phyloP scores from a whole-genome alignment of 78 protist species.

The Dictyostelium brefeldianum region DNA sequence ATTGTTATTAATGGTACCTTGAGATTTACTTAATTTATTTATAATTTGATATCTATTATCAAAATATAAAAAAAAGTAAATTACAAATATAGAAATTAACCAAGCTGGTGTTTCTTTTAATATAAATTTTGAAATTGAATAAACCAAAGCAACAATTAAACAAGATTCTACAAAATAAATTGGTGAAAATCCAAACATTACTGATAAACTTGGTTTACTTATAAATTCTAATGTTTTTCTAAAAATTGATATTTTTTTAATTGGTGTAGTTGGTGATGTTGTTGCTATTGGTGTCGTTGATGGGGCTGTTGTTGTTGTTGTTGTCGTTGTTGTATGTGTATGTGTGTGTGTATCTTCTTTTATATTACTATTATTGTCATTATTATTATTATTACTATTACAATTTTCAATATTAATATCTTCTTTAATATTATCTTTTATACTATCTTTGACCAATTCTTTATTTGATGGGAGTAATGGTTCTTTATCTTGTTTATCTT shows the following conservation, averaged over 20 bases:
- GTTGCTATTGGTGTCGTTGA: not conserved
- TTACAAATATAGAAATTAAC: conserved; percentile 10
- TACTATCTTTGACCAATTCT: not conserved
- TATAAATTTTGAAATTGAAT: not conserved
- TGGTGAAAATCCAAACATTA: conserved; percentile 22
- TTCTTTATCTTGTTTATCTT: not conserved
- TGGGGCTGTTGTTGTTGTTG: not conserved
- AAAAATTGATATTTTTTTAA: not conserved
- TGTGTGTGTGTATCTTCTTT: not conserved
- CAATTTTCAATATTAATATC: not conserved
- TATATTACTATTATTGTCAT: not conserved
- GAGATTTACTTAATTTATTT: not conserved
- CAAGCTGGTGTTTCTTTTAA: conserved; percentile 9
- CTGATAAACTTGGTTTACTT: conserved; percentile 14
- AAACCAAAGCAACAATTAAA: conserved; percentile 1
- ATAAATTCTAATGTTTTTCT: not conserved
- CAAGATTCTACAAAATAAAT: conserved; percentile 12
- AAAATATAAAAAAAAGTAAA: conserved; percentile 27
- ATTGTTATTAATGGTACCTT: no score
- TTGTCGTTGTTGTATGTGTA: not conserved
- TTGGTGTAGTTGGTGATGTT: not conserved
- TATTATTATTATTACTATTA: not conserved
- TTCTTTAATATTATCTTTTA: conserved; percentile 8
- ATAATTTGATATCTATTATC: conserved; percentile 17
- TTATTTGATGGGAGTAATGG: not conserved